Conservation (phyloP, 2,329 filamentous ascomycete species). For the Calonectria honghensis region DNA sequence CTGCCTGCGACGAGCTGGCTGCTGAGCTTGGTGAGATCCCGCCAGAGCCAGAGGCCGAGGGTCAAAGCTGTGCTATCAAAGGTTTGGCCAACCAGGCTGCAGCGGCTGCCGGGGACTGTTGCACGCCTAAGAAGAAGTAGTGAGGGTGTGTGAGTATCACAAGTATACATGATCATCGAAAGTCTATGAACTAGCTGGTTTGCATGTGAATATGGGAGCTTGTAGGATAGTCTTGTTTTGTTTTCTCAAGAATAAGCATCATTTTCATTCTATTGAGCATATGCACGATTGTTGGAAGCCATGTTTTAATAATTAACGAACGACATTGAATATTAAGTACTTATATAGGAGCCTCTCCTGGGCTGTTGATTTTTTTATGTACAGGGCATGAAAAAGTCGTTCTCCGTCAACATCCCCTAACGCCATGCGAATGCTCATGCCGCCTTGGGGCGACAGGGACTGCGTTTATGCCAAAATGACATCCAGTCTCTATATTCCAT, state of each 20-base stretch:
- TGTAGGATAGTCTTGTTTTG: not conserved
- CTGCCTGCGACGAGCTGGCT: conserved; percentile 77
- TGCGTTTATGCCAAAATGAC: conserved; percentile 42
- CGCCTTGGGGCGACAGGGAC: conserved; percentile 48
- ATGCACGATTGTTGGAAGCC: not conserved
- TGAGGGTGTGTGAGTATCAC: not conserved
- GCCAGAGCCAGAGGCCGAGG: conserved; percentile 53
- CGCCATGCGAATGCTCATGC: conserved; percentile 56
- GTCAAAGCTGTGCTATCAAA: conserved; percentile 60
- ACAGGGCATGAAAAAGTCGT: conserved; percentile 56
- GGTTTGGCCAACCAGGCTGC: conserved; percentile 69
- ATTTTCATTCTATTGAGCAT: not conserved
- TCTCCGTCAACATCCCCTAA: conserved; percentile 55
- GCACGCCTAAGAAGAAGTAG: conserved; percentile 66
- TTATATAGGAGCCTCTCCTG: conserved; percentile 55
- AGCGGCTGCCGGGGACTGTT: conserved; percentile 71
- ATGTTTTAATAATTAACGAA: conserved; percentile 48
- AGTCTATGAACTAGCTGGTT: not conserved
- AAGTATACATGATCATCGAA: not conserved
- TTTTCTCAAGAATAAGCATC: not conserved
- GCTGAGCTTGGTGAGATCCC: conserved; percentile 73
- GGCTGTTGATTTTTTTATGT: conserved; percentile 54
- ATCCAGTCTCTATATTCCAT: conserved; percentile 52
- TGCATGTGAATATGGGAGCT: not conserved
- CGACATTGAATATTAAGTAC: conserved; percentile 59